Evolutionary conservation across 2,329 filamentous ascomycete species (phyloP), one percentile per base, ranked within the genome.

Genomic region (Xylariaceae sp.): DNA sequence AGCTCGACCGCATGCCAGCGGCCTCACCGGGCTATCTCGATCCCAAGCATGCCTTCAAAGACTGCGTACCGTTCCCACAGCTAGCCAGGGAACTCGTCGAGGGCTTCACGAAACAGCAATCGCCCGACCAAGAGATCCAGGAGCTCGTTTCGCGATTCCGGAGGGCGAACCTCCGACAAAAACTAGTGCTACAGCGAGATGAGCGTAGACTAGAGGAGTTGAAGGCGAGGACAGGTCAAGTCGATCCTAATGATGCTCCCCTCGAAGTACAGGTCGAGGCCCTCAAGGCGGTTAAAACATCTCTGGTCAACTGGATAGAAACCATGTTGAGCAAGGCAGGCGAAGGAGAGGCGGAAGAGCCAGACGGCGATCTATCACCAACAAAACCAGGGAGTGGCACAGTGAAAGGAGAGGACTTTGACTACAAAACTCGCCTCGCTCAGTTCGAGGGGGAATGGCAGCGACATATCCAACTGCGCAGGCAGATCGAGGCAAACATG

Each of bases 221-320:
- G 17, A 73, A 67, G 48, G 60, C 67, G 39, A 62, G 62, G 34
- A n/a, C n/a, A n/a, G 63, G 64, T 5, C 63, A 68, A 16, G 57
- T 62, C 34, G 62, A 66, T 7, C 65, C 67, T 2, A 64, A 65
- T 33, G 58, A 58, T 16, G 54, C 73, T 32, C 55, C 59, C 10
- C 60, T 64, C 12, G 54, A 58, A 42, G 62, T 67, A 14, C 77
- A 75, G 50, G 53, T 80, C 3, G 67, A 72, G 38, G 82, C 82
- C 12, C 64, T 85, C 8, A 73, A 71, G 34, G 66, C 66, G 6
- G 78, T 81, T 10, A 72, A 82, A 14, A 74, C 76, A 41, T 77
- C 79, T 50, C 70, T 85, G 40, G 84, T 85, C 47, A 70, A 65
- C 45, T 85, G 82, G 82, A 83, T 85, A 45, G 82, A 85, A 60